Base-by-base conservation (phyloP, 192 early-diverging fungal genomes). In the Phlyctochytrium arcticum region DNA sequence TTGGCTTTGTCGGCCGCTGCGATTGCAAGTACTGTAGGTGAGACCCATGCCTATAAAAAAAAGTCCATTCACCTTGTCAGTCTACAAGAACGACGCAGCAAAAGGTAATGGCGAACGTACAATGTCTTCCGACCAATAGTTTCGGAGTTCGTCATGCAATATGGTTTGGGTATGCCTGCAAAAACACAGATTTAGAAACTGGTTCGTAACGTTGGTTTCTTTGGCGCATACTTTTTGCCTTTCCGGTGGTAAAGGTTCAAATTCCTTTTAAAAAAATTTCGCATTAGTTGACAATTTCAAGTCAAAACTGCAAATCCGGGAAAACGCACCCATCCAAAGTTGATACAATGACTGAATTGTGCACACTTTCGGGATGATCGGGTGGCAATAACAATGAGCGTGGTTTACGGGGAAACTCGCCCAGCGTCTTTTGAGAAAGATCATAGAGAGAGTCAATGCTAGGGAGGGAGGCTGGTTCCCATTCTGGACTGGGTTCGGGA, bases 61-160 rank as follows among this genome's bases (percentile, higher is more conserved):
- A 44, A 2, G 15, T 19, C 39, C 15, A 44, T 44, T 44, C 21
- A 44, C 39, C 21, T 44, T n/a, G 12, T 44, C 39, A 0, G 39
- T 44, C 12, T 19, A n/a, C 15, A 44, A 44, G 39, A 44, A 12
- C 15, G n/a, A n/a, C n/a, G 39, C 21, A 44, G 2, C 12, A 44
- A 44, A n/a, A 44, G 1, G 39, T n/a, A 44, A n/a, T 44, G 1
- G 2, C 21, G 12, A 12, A 44, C 39, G 12, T 44, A 44, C 39
- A 44, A 61, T 61, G 21, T 61, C 59, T 29, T 61, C 59, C 5
- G 49, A 7, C 49, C 62, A 54, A 37, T 64, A 64, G 27, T 64
- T 64, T 9, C 62, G 48, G 19, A 64, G 30, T 30, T 64, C 62
- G 1, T 44, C 39, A 44, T 44, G 39, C 21, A 44, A 44, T n/a